Conservation (phyloP, 1,284 basidiomycete species). For the Sporisorium graminicola region DNA sequence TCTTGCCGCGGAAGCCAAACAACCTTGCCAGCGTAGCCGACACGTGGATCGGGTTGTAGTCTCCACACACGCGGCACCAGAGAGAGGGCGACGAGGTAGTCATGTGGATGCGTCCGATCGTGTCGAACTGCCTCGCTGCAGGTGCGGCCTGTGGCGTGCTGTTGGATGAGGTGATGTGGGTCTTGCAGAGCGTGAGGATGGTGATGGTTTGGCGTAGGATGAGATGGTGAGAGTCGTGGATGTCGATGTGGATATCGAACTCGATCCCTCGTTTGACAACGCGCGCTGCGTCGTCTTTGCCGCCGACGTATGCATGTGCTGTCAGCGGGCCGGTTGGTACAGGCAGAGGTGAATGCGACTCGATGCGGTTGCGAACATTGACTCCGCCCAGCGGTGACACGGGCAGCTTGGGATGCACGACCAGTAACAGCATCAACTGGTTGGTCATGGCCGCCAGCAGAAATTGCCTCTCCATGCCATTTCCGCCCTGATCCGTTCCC, state of each 20-base stretch:
- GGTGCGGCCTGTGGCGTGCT: too few species aligned
- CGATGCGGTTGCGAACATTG: slow-evolving; percentile 34
- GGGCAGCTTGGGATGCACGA: slow-evolving; percentile 31
- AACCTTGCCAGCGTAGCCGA: slow-evolving; percentile 22
- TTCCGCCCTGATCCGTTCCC: background rate
- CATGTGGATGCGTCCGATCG: slow-evolving; percentile 7
- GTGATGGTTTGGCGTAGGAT: slow-evolving; percentile 32
- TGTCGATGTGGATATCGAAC: slow-evolving; percentile 34
- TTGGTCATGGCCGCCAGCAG: slow-evolving; percentile 30
- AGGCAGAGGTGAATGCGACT: slow-evolving; percentile 2
- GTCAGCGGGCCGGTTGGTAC: background rate
- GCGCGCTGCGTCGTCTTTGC: slow-evolving; percentile 11
- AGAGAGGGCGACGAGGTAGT: background rate
- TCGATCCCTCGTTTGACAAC: slow-evolving; percentile 25
- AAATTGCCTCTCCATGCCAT: slow-evolving; percentile 3
- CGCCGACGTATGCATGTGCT: slow-evolving; percentile 24
- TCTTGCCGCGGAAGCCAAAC: slow-evolving; percentile 28
- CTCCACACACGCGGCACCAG: slow-evolving; percentile 26
- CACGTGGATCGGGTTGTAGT: slow-evolving; percentile 38
- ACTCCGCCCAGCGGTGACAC: slow-evolving; percentile 29
- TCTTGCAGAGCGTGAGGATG: slow-evolving; percentile 21
- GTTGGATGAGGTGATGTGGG: background rate
- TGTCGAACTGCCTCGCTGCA: background rate
- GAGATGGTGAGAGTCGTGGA: background rate
- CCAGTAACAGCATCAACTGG: slow-evolving; percentile 36